Base-by-base conservation (phyloP, 768 basidiomycete species). In the Boletellus emodensis region DNA sequence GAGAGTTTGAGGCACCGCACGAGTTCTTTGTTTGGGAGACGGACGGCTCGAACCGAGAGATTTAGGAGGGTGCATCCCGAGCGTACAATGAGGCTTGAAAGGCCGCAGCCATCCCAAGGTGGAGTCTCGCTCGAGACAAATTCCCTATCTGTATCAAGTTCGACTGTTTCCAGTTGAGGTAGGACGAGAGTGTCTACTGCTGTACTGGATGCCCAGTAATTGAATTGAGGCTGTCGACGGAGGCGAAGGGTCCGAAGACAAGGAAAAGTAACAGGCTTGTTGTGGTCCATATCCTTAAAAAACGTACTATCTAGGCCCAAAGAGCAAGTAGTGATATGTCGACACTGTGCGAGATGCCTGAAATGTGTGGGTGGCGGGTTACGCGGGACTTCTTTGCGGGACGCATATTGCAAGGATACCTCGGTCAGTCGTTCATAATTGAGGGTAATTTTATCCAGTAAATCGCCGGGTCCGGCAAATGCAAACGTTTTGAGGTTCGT, bases 1-100 rank as follows among this genome's bases (percentile, higher is more conserved):
- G 58, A 48, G 32, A 45, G 40, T 12, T 43, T 36, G 24, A 64
- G 58, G 40, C 62, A 58, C 5, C 51, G 58, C 20, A 61, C 5
- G 15, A 65, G 28, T 18, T 56, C 61, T 12, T 61, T 42, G 22
- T 54, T 49, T 8, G 54, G 42, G 34, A 61, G 51, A 22, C 48
- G 10, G 11, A 58, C 42, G 10, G 52, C 51, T n/a, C 37, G 37
- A 37, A 62, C 55, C n/a, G 51, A 53, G 6, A 57, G 53, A 9
- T 18, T 43, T 30, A 32, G 51, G 26, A 64, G 60, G 6, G 15
- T 6, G 34, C 60, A 55, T 26, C 15, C 15, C 0, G 62, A 63
- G n/a, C 62, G 55, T 7, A 24, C 13, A 46, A 63, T 40, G 18
- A 61, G 62, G 24, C 17, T 20, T 10, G 52, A 56, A 42, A 63